phyloP scores from a whole-genome alignment of 2,329 filamentous ascomycete genomes.

The Blastomyces emzantsi region DNA sequence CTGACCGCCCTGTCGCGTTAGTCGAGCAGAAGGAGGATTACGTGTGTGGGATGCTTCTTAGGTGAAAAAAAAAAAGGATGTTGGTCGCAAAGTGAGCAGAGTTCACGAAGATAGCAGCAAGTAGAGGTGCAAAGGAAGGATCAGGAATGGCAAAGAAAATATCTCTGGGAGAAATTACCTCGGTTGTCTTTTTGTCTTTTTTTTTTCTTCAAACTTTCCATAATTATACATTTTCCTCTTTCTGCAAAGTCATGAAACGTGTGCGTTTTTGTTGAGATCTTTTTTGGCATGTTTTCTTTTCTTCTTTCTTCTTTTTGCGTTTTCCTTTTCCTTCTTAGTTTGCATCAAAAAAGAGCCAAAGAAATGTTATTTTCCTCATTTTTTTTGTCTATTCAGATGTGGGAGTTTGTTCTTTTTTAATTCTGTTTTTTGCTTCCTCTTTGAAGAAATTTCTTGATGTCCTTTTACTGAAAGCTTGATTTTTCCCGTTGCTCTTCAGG shows the following conservation, averaged over 20 bases:
- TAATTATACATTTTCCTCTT: not conserved
- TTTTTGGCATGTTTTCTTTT: conserved; percentile 15
- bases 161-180: conserved; percentile 3
- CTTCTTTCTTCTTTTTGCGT: conserved; percentile 15
- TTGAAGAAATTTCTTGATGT: not conserved
- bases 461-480: not conserved
- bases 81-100: not conserved
- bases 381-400: conserved; percentile 13
- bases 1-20: not conserved
- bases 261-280: conserved; percentile 1
- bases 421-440: not conserved
- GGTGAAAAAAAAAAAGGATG: not conserved
- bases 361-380: conserved; percentile 11
- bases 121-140: not conserved
- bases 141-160: not conserved
- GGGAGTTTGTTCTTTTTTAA: conserved; percentile 1
- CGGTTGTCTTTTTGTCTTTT: not conserved
- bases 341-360: conserved; percentile 8
- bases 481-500: not conserved
- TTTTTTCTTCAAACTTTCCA: not conserved
- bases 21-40: not conserved
- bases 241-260: conserved; percentile 2
- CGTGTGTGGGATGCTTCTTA: not conserved
- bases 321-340: conserved; percentile 14
- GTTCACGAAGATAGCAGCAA: not conserved